Evolutionary conservation across 805 yeast genomes (phyloP), one percentile per base, ranked within the genome.

Genomic region (Isabelozyma pseudorhagii): DNA sequence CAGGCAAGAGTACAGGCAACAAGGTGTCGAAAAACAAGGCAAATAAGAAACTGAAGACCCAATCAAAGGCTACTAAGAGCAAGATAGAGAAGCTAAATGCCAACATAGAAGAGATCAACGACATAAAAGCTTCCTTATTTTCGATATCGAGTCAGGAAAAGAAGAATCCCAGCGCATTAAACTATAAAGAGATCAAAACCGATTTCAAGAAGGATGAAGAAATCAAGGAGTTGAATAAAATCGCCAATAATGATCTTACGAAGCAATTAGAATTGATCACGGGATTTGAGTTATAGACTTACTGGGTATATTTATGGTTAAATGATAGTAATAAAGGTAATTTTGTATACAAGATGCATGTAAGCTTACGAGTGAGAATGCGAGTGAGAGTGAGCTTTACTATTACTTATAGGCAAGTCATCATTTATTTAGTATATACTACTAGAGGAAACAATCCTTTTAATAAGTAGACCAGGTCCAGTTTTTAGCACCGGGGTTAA

Each of bases 181-280:
- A 75, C 41, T 66, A 68, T 25, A 56, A 67, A 42, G 50, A 55
- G 14, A 56, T 74, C 46, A 63, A 69, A 43, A 61, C 66, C n/a
- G 81, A 75, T 48, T 68, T 73, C 52, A 55, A 61, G 48, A 57
- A 61, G 43, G 82, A 80, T 51, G 62, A 62, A 39, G 60, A 67
- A 46, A 62, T 55, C 7, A 57, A 60, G 44, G 60, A 58, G 27
- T 52, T 57, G 43, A 62, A 66, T 29, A 66, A 68, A 53, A 51
- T 62, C 50, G 68, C 72, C 4, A 75, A 75, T n/a, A 57, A 60
- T 39, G 82, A 78, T 46, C 53, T 80, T 34, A 64, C 70, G 14
- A 61, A 62, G 44, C 84, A 80, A 59, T 54, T 80, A 51, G 82
- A 80, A 49, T 52, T 79, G 55, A 66, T 80, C 17, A 71, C 76